phyloP scores from a whole-genome alignment of 306 rosid species.

The Prunus mume region DNA sequence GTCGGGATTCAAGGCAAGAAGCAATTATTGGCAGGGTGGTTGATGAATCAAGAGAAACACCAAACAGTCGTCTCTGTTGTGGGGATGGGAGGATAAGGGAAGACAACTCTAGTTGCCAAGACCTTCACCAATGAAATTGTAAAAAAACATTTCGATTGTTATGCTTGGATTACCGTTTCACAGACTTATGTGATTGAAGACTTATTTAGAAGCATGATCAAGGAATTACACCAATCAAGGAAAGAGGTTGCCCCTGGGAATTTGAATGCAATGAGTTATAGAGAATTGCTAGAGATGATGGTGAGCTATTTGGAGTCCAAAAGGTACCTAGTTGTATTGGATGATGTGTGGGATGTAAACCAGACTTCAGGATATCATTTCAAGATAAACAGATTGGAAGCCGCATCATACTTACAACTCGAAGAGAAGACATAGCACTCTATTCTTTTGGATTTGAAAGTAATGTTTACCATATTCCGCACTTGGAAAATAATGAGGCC shows the following conservation, averaged over 20 bases:
- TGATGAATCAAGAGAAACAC: neutral
- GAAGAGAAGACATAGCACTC: constrained; percentile 6
- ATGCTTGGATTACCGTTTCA: too few species aligned
- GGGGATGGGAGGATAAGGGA: too few species aligned
- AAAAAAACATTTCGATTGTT: too few species aligned
- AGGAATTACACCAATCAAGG: neutral
- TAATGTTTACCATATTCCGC: neutral
- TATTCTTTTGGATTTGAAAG: constrained; percentile 9
- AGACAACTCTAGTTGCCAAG: too few species aligned
- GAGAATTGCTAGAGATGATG: constrained; percentile 5
- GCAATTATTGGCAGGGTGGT: neutral
- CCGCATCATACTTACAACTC: constrained; percentile 23
- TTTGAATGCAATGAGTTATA: constrained; percentile 8
- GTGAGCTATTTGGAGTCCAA: constrained; percentile 6
- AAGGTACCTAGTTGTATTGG: constrained; percentile 10
- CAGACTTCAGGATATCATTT: constrained; percentile 7
- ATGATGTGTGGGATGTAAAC: constrained; percentile 14
- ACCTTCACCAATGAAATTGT: too few species aligned
- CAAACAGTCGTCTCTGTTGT: neutral
- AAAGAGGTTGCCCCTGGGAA: too few species aligned
- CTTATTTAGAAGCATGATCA: neutral
- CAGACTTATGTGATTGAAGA: too few species aligned
- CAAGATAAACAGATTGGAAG: constrained; percentile 13
- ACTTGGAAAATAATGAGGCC: neutral
- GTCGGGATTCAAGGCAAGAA: constrained; percentile 1